Base-by-base conservation (phyloP, 805 yeast species). In the baker's yeast (Saccharomyces cerevisiae) region DNA sequence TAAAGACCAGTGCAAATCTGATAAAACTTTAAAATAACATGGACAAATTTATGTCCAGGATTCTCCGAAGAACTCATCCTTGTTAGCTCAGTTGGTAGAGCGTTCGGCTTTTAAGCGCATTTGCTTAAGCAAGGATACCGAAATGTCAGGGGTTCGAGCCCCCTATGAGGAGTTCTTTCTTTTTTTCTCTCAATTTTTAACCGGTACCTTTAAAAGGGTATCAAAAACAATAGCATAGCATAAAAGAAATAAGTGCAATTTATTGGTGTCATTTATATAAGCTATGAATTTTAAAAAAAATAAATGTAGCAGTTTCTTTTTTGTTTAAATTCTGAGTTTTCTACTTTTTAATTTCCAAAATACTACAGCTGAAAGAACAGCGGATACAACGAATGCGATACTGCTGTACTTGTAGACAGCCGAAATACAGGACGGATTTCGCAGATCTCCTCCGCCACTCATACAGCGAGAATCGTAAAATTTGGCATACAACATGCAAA, bases 51-150 rank as follows among this genome's bases (percentile, higher is more conserved):
- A n/a, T n/a, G n/a, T n/a, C n/a, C n/a, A n/a, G n/a, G n/a, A n/a
- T n/a, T n/a, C n/a, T n/a, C n/a, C n/a, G 41, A 56, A 66, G 72
- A 71, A 71, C 76, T 72, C 74, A 67, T 72, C 76, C 76, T 71
- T 72, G 76, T 72, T 79, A 79, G 83, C 82, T 79, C 83, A 79
- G 82, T 79, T 79, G 83, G 82, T 79, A 79, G 82, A 79, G 82
- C 82, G 82, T 78, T 79, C 82, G 82, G 81, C 83, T 79, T 79
- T 79, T 79, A 79, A 71, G 76, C 71, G 62, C 52, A 51, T 53
- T 48, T 57, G 65, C 62, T 70, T 63, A 61, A 55, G 68, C 71
- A 69, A 70, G 71, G 72, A 70, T 58, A 72, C 74, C 76, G 75
- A 73, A 73, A 73, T 73, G 77, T 73, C 77, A 73, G 76, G 76